Evolutionary conservation across 169 alveolate species (phyloP), one percentile per base, ranked within the genome.

Genomic region (Perkinsus marinus): DNA sequence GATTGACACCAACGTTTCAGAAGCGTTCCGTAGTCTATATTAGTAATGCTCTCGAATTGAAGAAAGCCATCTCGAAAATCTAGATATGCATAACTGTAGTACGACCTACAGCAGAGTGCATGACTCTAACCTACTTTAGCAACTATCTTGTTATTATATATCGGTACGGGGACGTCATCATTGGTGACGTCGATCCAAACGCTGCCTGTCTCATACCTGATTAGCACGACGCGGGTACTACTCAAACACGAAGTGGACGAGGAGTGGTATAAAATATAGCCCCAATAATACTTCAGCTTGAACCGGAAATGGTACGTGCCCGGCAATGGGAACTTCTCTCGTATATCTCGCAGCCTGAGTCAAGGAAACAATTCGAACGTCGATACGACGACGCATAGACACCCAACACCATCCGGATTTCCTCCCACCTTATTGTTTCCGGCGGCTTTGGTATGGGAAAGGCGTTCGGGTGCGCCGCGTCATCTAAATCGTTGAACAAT

Each of bases 251-350:
- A 57, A 6, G 5, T 19, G 79, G 79, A 2, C 30, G 22, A 2
- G 30, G 79, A 57, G 26, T 19, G 34, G 79, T 57, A 57, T 16
- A 16, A 7, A 57, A 13, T 57, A 2, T 6, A 10, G 46, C 79
- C 34, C 36, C 22, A 26, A 5, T 57, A 57, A 5, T 57, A 90
- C 91, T 90, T 90, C 68, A 90, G 91, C 68, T 90, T 90, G 39
- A 90, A 90, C 13, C 91, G 91, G 57, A 90, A 90, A 90, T 90
- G 91, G 39, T 90, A 90, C 0, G n/a, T 30, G 26, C 91, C 91
- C 41, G 91, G 91, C 91, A 90, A 47, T 39, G 91, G 91, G n/a
- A 90, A 90, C 68, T 90, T 90, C 46, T 90, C 91, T n/a, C 91
- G 91, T 38, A 90, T 39, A 69, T 69, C 43, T 13, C 41, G 90